Conservation (phyloP, 331 rosid genomes). For the Telfairia occidentalis region DNA sequence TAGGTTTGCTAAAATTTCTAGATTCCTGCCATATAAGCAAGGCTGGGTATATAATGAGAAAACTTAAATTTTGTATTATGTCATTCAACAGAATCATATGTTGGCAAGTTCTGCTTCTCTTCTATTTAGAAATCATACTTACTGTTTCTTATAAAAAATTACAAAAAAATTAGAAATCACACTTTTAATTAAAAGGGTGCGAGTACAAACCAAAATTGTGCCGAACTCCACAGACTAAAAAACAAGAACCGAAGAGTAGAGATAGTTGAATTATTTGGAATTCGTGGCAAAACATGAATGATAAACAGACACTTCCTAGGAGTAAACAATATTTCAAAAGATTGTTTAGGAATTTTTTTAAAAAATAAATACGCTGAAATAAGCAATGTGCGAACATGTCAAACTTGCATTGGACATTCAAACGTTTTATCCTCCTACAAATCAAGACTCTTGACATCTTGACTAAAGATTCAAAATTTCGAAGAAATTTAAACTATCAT, state of each 20-base stretch:
- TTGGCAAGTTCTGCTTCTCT: neutral
- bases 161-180: no score
- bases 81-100: neutral
- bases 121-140: no score
- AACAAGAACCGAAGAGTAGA: neutral
- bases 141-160: no score
- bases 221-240: neutral
- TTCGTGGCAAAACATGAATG: neutral
- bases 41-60: neutral
- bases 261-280: neutral
- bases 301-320: neutral
- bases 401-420: neutral
- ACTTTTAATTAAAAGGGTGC: neutral
- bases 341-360: neutral
- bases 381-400: neutral
- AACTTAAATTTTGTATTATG: constrained; percentile 5
- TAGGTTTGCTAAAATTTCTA: constrained; percentile 12
- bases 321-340: neutral
- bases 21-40: neutral
- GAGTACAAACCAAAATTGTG: neutral
- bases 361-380: neutral
- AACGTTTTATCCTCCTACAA: neutral
- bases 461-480: neutral
- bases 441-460: neutral
- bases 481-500: neutral